A percentile compares a stretch with the other conserved stretches of the same genome.
These are phyloP conservation scores for Apiospora koreana DNA, from an alignment of 2,329 filamentous ascomycete genomes.

Conservation along the genomic window DNA sequence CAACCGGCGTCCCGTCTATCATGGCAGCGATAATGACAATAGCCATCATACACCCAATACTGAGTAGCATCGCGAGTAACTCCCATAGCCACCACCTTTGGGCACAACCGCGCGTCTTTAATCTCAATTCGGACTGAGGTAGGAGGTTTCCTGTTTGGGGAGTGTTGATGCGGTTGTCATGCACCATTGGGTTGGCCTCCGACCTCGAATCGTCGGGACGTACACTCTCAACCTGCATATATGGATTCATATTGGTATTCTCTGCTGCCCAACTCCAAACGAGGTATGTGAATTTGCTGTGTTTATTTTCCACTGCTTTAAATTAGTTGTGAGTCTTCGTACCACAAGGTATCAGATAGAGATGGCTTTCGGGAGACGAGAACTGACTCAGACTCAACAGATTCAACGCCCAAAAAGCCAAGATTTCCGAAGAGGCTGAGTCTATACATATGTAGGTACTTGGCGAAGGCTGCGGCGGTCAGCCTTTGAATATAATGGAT, in stretches of 20 bases:
- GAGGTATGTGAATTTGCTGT: not conserved
- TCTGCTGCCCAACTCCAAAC: not conserved
- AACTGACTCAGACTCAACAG: not conserved
- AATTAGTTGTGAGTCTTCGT: not conserved
- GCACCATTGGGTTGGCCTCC: not conserved
- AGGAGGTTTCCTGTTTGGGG: not conserved
- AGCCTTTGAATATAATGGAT: too few relatives aligned
- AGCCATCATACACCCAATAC: slow-evolving; percentile 18
- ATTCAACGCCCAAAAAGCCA: not conserved
- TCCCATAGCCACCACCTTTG: slow-evolving; percentile 27
- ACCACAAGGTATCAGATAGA: not conserved
- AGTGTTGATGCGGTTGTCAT: not conserved
- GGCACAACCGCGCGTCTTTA: not conserved
- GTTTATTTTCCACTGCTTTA: not conserved
- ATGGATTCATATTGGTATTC: not conserved
- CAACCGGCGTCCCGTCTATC: slow-evolving; percentile 16
- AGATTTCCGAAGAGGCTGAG: not conserved
- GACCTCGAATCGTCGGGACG: not conserved
- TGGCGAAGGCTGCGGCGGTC: too few relatives aligned
- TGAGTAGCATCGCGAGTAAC: slow-evolving; percentile 19
- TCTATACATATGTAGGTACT: too few relatives aligned
- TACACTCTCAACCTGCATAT: not conserved
- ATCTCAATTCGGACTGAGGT: not conserved
- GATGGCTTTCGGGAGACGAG: not conserved
- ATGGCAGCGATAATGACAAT: slow-evolving; percentile 17